Percentiles rank a stretch among this genome's conserved stretches.
phyloP scores from a whole-genome alignment of 176 grass and related monocot genomes.

The Musa acuminata region DNA sequence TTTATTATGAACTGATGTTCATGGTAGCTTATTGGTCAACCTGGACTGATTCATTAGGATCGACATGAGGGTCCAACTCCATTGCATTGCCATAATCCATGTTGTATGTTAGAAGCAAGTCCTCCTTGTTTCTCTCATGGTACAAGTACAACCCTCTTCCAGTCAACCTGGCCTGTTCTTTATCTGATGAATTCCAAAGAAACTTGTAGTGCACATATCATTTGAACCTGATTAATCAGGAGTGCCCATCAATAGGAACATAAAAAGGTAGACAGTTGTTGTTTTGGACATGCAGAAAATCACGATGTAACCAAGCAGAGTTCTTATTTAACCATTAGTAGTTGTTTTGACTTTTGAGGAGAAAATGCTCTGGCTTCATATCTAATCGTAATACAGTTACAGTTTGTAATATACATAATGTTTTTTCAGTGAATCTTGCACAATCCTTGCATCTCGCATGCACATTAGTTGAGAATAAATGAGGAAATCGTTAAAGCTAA shows the following conservation, averaged over 20 bases:
- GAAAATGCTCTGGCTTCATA: background rate
- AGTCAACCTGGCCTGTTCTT: background rate
- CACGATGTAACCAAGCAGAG: background rate
- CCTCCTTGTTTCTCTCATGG: too few species aligned
- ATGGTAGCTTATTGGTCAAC: background rate
- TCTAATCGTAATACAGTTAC: background rate
- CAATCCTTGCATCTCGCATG: background rate
- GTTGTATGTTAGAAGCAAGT: too few species aligned
- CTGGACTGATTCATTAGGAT: too few species aligned
- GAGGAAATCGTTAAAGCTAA: background rate
- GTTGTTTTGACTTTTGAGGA: too few species aligned
- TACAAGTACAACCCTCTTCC: too few species aligned
- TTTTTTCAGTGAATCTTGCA: background rate
- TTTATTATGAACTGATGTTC: background rate
- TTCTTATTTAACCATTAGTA: background rate
- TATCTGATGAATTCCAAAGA: background rate
- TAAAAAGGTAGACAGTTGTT: background rate
- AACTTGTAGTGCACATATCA: background rate
- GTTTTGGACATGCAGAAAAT: background rate
- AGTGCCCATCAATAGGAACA: background rate
- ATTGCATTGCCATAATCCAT: too few species aligned
- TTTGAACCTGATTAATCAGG: background rate
- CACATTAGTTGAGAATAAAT: background rate
- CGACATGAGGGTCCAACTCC: too few species aligned
- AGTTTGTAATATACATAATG: background rate